Base-by-base conservation (phyloP, 2,329 filamentous ascomycete species). In the Paecilomyces dactylethromorphus region DNA sequence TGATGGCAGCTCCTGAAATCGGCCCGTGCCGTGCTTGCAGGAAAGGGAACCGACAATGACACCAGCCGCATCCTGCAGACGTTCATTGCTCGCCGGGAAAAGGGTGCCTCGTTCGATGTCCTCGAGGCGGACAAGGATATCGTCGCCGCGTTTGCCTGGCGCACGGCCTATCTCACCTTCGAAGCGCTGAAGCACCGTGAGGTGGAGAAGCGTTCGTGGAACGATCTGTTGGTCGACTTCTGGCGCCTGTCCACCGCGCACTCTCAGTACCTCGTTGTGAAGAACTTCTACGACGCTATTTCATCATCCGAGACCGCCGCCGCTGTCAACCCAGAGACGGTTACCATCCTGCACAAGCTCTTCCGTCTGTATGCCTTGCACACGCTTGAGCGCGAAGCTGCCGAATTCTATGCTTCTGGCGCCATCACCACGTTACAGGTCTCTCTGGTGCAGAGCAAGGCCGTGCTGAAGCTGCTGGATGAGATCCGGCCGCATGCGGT, bases 191-290 rank as follows among this genome's bases (percentile, higher is more conserved):
- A 87, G 74, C 87, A 89, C 75, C 82, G 88, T 53, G 89, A 91
- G 67, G 83, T 84, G 62, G 86, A 91, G 71, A 90, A 90, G 79
- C 84, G 85, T 67, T 83, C 87, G 0, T 92, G 88, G 89, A 92
- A 91, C 76, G 87, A 84, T 60, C 80, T 92, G 8, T 82, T 92
- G 15, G 86, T 91, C 13, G 87, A 91, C 74, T 91, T 92, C 76
- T 90, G 87, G 82, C 86, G 87, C 51, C 82, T 92, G 5, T 87
- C 82, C 59, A 90, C 88, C 5, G 88, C 89, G 0, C 88, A 90
- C 71, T 88, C 87, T 0, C 88, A 92, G 73, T 91, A 91, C 73
- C 82, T 91, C 65, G 82, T 91, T 0, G 88, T 91, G 63, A 91
- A 89, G 80, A 89, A 87, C 78, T 92, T 91, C 77, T 90, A 94